phyloP scores from a whole-genome alignment of 1,284 basidiomycete genomes.

The Lentinula novae-zelandiae region DNA sequence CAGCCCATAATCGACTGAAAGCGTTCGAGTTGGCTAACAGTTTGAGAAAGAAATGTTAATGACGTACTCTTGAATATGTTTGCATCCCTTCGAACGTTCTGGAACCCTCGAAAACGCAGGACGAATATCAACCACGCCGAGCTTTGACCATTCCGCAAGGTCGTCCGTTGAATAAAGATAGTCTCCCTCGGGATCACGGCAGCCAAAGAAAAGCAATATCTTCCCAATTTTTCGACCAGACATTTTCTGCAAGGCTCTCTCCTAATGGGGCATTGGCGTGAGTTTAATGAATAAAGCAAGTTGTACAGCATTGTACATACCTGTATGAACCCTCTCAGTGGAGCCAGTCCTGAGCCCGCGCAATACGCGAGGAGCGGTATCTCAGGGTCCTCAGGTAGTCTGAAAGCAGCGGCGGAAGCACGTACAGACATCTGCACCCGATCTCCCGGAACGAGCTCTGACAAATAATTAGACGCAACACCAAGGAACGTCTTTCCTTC shows the following conservation, averaged over 20 bases:
- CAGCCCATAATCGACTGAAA: constrained; percentile 42
- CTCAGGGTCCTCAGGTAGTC: constrained; percentile 39
- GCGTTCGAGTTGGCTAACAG: background rate
- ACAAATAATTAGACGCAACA: constrained; percentile 47
- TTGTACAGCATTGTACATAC: background rate
- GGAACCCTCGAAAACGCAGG: constrained; percentile 42
- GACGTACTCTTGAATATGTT: constrained; percentile 49
- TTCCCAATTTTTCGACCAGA: constrained; percentile 41
- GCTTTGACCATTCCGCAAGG: constrained; percentile 38
- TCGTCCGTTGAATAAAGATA: constrained; percentile 40
- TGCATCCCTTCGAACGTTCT: constrained; percentile 37
- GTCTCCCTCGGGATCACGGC: constrained; percentile 39
- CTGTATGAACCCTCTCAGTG: constrained; percentile 49
- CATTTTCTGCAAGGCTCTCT: constrained; percentile 44
- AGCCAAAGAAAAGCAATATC: constrained; percentile 48
- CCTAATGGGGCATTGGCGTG: constrained; percentile 15
- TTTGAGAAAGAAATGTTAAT: background rate
- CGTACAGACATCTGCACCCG: constrained; percentile 43
- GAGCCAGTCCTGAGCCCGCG: constrained; percentile 47
- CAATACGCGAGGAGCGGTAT: constrained; percentile 47
- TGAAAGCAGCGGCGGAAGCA: constrained; percentile 40
- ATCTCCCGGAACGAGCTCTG: constrained; percentile 37
- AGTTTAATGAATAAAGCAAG: background rate
- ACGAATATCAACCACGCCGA: constrained; percentile 45
- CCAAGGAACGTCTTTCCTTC: constrained; percentile 37